Conservation (phyloP, 805 yeast species). For the Maudiozyma turicensis region DNA sequence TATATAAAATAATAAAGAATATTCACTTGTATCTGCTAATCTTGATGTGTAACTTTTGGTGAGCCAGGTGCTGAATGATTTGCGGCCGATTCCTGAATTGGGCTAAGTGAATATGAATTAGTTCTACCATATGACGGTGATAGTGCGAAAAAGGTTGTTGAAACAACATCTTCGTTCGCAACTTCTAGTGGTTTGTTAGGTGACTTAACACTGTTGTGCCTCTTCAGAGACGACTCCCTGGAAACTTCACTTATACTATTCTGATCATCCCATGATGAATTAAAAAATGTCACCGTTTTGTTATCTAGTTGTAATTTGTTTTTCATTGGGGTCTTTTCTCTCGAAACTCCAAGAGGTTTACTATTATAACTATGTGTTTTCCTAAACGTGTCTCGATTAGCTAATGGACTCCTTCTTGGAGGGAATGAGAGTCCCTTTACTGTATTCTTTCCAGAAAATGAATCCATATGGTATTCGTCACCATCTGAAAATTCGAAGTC, state of each 20-base stretch:
- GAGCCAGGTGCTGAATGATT: constrained; percentile 23
- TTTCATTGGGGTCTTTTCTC: constrained; percentile 24
- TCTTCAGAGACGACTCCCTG: not conserved
- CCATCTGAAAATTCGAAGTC: constrained; percentile 29
- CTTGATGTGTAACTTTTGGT: constrained; percentile 8
- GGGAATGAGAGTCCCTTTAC: not conserved
- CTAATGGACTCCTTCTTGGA: constrained; percentile 5
- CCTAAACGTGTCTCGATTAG: constrained; percentile 12
- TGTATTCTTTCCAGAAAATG: not conserved
- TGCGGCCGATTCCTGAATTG: constrained; percentile 20
- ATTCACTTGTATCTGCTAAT: not conserved
- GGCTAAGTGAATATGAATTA: constrained; percentile 20
- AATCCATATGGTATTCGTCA: not conserved
- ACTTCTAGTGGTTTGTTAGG: not conserved
- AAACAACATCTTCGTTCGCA: not conserved
- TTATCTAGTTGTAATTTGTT: constrained; percentile 30
- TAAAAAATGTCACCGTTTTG: constrained; percentile 34
- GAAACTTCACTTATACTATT: not conserved
- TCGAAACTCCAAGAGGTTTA: constrained; percentile 22
- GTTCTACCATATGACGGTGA: constrained; percentile 17
- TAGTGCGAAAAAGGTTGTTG: constrained; percentile 19
- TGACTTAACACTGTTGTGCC: constrained; percentile 10
- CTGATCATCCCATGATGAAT: constrained; percentile 9
- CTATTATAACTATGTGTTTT: constrained; percentile 27
- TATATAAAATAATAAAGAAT: no score